Base-by-base conservation (phyloP, 1,284 basidiomycete genomes). In the Papiliotrema nemorosa region DNA sequence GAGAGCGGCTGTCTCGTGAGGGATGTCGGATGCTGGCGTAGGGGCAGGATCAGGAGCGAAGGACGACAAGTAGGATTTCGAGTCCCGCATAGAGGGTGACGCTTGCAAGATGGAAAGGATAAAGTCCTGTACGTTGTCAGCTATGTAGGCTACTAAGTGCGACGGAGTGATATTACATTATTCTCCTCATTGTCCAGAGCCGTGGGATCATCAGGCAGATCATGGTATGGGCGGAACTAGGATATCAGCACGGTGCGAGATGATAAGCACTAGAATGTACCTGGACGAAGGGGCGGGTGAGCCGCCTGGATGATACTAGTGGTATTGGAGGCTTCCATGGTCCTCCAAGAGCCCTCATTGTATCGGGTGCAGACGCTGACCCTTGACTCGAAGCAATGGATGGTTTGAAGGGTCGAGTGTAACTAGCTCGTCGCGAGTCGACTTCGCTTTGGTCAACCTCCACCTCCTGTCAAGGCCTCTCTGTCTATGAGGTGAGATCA, bases 91-190 rank as follows among this genome's bases (percentile, higher is more conserved):
- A 2, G 94, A 97, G 9, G 96, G 93, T 55, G 90, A 91, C 33
- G 96, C 88, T 58, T 88, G 85, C 48, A 99, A 80, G 63, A 99
- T 88, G 43, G 91, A 94, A 47, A 98, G 78, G 70, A 99, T 94
- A 67, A 99, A 93, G 68, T 97, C 93, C 92, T 98, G 53, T 0
- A n/a, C 7, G 35, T 53, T 51, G 54, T 46, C 31, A 50, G 47
- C 40, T 22, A 24, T 31, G 25, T 12, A 34, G 43, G 13, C 41
- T 18, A 5, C n/a, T 40, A 12, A 4, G 21, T 12, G 20, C n/a
- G 20, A 12, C 16, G 25, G n/a, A 42, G 21, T 12, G 20, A 42
- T 3, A 35, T 35, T n/a, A n/a, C n/a, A n/a, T n/a, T n/a, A n/a
- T n/a, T n/a, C n/a, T 53, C 44, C 39, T 57, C 61, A 27, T 44